A percentile compares a stretch with the other conserved stretches of the same genome.
Evolutionary conservation across 2,329 filamentous ascomycete genomes (phyloP).

Genomic region (Beauveria australis): DNA sequence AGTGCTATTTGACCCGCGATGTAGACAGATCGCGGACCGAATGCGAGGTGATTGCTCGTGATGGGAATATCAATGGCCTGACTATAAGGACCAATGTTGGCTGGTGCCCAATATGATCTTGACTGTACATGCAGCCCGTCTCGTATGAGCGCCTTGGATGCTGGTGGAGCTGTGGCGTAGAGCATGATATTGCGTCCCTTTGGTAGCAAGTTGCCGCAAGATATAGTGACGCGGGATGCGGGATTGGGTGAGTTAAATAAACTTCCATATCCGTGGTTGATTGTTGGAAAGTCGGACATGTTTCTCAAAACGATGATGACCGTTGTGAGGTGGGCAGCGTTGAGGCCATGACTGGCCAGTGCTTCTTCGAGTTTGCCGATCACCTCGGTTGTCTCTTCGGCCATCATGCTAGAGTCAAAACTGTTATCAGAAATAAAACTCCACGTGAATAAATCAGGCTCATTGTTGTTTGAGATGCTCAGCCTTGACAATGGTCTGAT

Average conservation of each 20-base stretch:
- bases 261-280: slow-evolving; percentile 69
- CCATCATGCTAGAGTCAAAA: slow-evolving; percentile 25
- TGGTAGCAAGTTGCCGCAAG: slow-evolving; percentile 62
- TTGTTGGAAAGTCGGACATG: slow-evolving; percentile 68
- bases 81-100: slow-evolving; percentile 95
- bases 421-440: slow-evolving; percentile 26
- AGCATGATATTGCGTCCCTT: slow-evolving; percentile 51
- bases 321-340: slow-evolving; percentile 38
- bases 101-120: slow-evolving; percentile 92
- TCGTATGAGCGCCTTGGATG: slow-evolving; percentile 28
- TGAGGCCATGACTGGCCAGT: slow-evolving; percentile 25
- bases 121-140: slow-evolving; percentile 81
- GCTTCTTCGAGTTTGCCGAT: slow-evolving; percentile 35
- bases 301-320: slow-evolving; percentile 62
- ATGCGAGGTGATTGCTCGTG: slow-evolving; percentile 12
- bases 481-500: neutral
- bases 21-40: slow-evolving; percentile 39
- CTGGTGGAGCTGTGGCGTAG: slow-evolving; percentile 35
- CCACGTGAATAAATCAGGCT: slow-evolving; percentile 20
- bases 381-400: slow-evolving; percentile 40
- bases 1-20: slow-evolving; percentile 91
- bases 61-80: slow-evolving; percentile 61
- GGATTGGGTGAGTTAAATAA: slow-evolving; percentile 75
- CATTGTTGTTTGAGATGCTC: too few species aligned
- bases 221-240: slow-evolving; percentile 75